A percentile compares a stretch with the other conserved stretches of the same genome.
These are phyloP conservation scores for Escovopsis sp. DNA, from an alignment of 2,329 filamentous ascomycete species.

Conservation along the genomic window DNA sequence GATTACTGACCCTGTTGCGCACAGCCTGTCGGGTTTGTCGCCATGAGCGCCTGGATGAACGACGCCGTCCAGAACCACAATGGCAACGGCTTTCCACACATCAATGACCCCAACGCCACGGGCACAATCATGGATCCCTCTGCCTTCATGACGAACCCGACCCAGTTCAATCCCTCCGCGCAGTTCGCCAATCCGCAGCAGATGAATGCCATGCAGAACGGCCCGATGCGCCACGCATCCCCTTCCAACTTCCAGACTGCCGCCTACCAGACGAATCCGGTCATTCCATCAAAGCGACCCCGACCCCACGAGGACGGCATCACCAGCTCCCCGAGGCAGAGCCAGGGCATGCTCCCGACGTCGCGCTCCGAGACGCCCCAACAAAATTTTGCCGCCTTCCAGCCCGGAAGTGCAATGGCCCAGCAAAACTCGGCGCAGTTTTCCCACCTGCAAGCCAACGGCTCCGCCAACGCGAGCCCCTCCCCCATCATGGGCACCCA, in stretches of 20 bases:
- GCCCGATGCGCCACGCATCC: conserved; percentile 69
- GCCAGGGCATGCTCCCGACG: conserved; percentile 56
- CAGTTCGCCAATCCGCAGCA: conserved; percentile 42
- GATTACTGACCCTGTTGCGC: conserved; percentile 30
- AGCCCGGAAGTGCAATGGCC: conserved; percentile 45
- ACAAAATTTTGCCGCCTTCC: conserved; percentile 56
- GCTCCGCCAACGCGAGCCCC: conserved; percentile 72
- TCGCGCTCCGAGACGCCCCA: conserved; percentile 91
- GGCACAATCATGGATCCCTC: conserved; percentile 51
- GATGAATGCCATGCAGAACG: conserved; percentile 60
- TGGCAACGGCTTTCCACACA: conserved; percentile 53
- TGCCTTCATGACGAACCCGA: conserved; percentile 44
- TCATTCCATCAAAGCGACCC: conserved; percentile 81
- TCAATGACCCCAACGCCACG: conserved; percentile 44
- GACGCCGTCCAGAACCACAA: conserved; percentile 56
- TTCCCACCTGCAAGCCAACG: conserved; percentile 68
- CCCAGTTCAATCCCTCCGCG: conserved; percentile 42
- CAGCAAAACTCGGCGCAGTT: conserved; percentile 54
- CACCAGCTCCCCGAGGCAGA: conserved; percentile 65
- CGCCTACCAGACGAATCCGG: conserved; percentile 68
- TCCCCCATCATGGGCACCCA: conserved; percentile 88
- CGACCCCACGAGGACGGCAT: conserved; percentile 72
- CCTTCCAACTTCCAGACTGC: conserved; percentile 38
- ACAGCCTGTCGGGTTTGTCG: conserved; percentile 32
- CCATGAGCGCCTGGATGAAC: conserved; percentile 63